Conservation (phyloP, 805 yeast genomes). For the Nakazawaea anatomiae region DNA sequence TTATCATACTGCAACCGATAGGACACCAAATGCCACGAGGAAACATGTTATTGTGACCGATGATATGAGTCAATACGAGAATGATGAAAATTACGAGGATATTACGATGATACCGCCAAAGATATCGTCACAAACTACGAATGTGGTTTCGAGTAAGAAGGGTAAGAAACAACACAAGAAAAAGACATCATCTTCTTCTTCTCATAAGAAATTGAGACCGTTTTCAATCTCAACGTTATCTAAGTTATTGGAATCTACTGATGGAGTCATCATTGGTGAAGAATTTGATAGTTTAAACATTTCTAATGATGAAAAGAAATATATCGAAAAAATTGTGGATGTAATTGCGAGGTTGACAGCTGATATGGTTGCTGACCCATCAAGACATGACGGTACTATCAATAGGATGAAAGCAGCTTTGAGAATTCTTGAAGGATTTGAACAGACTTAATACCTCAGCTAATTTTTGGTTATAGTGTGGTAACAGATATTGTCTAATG, state of each 20-base stretch:
- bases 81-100: slow-evolving; percentile 13
- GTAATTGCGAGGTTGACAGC: slow-evolving; percentile 80
- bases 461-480: too few relatives aligned
- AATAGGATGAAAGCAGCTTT: slow-evolving; percentile 76
- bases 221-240: slow-evolving; percentile 39
- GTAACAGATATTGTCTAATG: too few relatives aligned
- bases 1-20: slow-evolving; percentile 17
- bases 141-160: too few relatives aligned
- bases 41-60: slow-evolving; percentile 1
- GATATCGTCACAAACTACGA: too few relatives aligned
- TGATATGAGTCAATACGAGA: slow-evolving; percentile 2
- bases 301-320: slow-evolving; percentile 68
- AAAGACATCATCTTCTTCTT: slow-evolving; percentile 16
- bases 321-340: slow-evolving; percentile 82
- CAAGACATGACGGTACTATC: slow-evolving; percentile 74
- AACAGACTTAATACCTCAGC: slow-evolving; percentile 1
- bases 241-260: slow-evolving; percentile 47
- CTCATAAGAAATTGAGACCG: slow-evolving; percentile 19
- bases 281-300: slow-evolving; percentile 72
- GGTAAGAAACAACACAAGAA: slow-evolving; percentile 9
- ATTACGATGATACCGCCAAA: slow-evolving; percentile 1
- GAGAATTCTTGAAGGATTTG: slow-evolving; percentile 80
- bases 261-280: slow-evolving; percentile 57
- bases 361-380: slow-evolving; percentile 84
- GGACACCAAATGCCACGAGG: not conserved